Evolutionary conservation across 2,329 filamentous ascomycete genomes (phyloP), one percentile per base, ranked within the genome.

Genomic region (Truncatella angustata): DNA sequence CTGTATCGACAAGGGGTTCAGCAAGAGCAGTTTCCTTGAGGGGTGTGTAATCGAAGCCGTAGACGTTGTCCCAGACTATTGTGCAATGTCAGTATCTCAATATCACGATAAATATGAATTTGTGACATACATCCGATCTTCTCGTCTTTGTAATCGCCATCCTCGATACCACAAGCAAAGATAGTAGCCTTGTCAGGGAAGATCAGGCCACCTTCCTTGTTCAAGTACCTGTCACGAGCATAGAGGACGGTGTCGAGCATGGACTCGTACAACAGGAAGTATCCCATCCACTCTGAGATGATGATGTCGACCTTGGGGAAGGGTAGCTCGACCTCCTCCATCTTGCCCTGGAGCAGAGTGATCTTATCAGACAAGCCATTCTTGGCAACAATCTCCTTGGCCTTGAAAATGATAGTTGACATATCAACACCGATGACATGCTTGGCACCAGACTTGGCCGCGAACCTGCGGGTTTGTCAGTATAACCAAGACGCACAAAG

Each of bases 201-300:
- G 74, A 99, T 97, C 64, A 97, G 79, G 58, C 93, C 93, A 61
- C n/a, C n/a, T n/a, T 89, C 89, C 69, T 89, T 87, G 58, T 77
- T 79, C 55, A 99, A 85, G 73, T 96, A 99, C 70, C 81, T 88
- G 80, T 99, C 94, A 63, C 94, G 87, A 23, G 94, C 94, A 69
- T 97, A 97, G 54, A 99, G 82, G 47, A 99, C 94, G 28, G 94
- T 99, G 77, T 99, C 94, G 67, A 99, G 75, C 94, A 99, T 99
- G 83, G 84, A 90, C 84, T 99, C 94, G 75, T 99, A 99, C 56
- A 99, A 85, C 49, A 99, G 78, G 79, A 97, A 97, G 78, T 99
- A 99, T 30, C 94, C 94, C 94, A 99, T 99, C 94, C 94, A 99
- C 79, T 99, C 94, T 2, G 93, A 97, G 71, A 99, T 96, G 76